phyloP scores from a whole-genome alignment of 2,329 filamentous ascomycete species.

The Fusarium brachygibbosum region DNA sequence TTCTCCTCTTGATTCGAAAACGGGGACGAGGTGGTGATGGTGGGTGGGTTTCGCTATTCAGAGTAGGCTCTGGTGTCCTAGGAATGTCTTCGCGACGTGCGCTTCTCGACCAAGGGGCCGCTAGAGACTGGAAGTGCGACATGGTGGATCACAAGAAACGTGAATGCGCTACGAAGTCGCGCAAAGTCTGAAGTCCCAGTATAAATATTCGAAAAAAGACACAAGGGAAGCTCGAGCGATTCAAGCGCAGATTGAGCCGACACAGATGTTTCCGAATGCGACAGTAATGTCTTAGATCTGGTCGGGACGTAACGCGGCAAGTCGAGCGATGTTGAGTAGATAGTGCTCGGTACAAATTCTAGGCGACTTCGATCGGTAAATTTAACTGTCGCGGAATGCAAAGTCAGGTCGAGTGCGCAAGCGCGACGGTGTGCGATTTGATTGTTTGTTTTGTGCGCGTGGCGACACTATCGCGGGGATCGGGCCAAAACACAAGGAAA shows the following conservation, averaged over 20 bases:
- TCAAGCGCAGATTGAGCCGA: constrained; percentile 35
- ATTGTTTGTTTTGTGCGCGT: constrained; percentile 26
- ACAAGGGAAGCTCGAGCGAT: constrained; percentile 13
- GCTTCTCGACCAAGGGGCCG: constrained; percentile 60
- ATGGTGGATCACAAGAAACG: constrained; percentile 53
- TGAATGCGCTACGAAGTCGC: constrained; percentile 32
- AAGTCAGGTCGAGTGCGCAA: constrained; percentile 3
- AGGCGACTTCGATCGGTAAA: constrained; percentile 13
- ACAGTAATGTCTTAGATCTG: constrained; percentile 45
- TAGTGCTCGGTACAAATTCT: constrained; percentile 18
- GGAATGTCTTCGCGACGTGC: constrained; percentile 58
- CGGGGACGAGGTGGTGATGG: constrained; percentile 67
- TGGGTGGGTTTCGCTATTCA: constrained; percentile 54
- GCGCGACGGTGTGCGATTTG: constrained; percentile 24
- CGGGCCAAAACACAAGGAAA: constrained; percentile 29
- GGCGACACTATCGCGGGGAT: constrained; percentile 20
- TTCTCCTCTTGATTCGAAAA: constrained; percentile 68
- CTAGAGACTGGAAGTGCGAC: constrained; percentile 62
- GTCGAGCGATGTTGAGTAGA: constrained; percentile 16
- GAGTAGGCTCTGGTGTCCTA: constrained; percentile 67
- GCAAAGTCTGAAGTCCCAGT: constrained; percentile 17
- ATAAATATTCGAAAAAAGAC: constrained; percentile 31
- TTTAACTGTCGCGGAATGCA: not conserved
- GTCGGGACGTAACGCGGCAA: constrained; percentile 25
- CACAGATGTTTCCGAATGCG: constrained; percentile 43